phyloP scores from a whole-genome alignment of 495 filamentous ascomycete species.

The Hypomontagnella monticulosa region DNA sequence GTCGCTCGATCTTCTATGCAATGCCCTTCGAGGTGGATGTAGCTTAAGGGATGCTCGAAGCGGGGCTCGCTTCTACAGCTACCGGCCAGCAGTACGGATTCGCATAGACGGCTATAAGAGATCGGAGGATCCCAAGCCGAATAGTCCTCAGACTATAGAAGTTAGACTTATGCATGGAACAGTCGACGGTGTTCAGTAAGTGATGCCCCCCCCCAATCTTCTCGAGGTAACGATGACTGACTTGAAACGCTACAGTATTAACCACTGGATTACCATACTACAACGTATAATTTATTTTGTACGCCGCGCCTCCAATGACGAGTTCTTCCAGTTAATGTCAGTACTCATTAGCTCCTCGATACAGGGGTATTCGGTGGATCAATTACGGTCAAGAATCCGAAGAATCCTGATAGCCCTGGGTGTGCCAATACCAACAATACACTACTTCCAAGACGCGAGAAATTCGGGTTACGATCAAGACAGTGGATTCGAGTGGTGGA shows the following conservation, averaged over 20 bases:
- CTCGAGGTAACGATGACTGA: neutral
- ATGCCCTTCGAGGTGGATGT: neutral
- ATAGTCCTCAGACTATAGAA: conserved; percentile 24
- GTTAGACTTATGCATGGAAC: conserved; percentile 41
- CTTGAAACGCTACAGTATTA: conserved; percentile 17
- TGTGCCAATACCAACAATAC: conserved; percentile 2
- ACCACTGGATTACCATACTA: conserved; percentile 35
- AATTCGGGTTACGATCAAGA: neutral
- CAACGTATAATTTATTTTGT: conserved; percentile 10
- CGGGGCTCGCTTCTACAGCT: neutral
- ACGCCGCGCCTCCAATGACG: neutral
- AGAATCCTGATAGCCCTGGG: conserved; percentile 10
- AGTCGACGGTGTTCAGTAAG: conserved; percentile 40
- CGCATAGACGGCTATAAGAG: neutral
- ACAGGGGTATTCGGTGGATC: too few species aligned
- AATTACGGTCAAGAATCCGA: neutral
- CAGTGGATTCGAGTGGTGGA: neutral
- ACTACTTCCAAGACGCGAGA: conserved; percentile 13
- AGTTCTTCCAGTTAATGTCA: neutral
- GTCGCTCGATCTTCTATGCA: conserved; percentile 3
- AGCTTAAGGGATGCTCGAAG: neutral
- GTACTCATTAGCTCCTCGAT: neutral
- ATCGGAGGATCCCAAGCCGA: neutral
- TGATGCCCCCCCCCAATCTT: neutral
- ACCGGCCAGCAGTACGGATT: neutral